Base-by-base conservation (phyloP, 2,329 filamentous ascomycete species). In the Fusarium napiforme region DNA sequence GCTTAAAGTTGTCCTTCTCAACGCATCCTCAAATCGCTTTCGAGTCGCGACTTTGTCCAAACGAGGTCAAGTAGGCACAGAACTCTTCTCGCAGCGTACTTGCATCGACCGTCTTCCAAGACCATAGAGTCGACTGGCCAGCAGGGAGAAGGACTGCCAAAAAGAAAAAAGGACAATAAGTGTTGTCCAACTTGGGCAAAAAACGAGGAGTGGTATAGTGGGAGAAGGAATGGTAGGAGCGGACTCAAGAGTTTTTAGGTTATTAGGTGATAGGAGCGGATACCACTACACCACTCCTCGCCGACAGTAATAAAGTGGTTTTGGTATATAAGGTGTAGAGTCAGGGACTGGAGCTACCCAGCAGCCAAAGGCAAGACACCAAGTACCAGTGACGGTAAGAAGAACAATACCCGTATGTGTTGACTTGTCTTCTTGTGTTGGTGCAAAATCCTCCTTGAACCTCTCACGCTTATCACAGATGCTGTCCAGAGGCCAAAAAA, bases 281-380 rank as follows among this genome's bases (percentile, higher is more conserved):
- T 63, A 46, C 62, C 46, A 46, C 58, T 55, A 45, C 46, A 65
- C 58, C 46, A 65, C 58, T 36, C 32, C 34, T 43, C 58, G 36
- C 10, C 28, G n/a, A 45, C 6, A 9, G 16, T 9, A 9, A 28
- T 34, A 4, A 2, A 11, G 21, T 18, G n/a, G 26, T 21, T 40
- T 56, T 42, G 49, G 4, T 11, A 56, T 36, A 42, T 37, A 37
- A 34, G 39, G 40, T 23, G 9, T 58, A 58, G 16, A 28, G 40
- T 10, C 18, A 14, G 18, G 19, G 5, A 28, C n/a, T 28, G 23
- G 23, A 10, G 18, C 6, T 10, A 28, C 26, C 4, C 18, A 28
- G 45, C 4, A 47, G 19, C 12, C 26, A 21, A 15, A 15, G 12
- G 26, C 26, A 47, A 47, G 9, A 5, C 9, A 15, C 9, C 6